These are phyloP conservation scores for Blastobotrys apis DNA, from an alignment of 1,139 yeast genomes.

Conservation along the genomic window DNA sequence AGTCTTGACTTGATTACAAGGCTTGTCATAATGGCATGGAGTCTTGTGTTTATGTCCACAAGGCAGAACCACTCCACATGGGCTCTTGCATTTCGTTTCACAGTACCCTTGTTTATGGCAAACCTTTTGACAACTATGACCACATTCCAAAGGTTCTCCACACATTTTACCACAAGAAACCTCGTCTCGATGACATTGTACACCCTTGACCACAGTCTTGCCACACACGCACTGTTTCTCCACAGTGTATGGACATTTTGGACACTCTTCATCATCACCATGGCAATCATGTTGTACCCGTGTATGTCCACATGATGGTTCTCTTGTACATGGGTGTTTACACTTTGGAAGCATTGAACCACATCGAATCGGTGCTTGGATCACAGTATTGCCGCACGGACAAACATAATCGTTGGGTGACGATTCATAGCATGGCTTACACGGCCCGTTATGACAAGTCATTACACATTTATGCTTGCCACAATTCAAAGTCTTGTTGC, in stretches of 20 bases:
- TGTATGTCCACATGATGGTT: slow-evolving; percentile 68
- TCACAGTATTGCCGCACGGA: slow-evolving; percentile 75
- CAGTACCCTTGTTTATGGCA: slow-evolving; percentile 46
- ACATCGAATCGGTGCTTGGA: slow-evolving; percentile 86
- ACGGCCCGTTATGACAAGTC: slow-evolving; percentile 79
- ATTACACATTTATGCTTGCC: slow-evolving; percentile 70
- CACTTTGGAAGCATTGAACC: slow-evolving; percentile 72
- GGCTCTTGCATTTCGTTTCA: slow-evolving; percentile 32
- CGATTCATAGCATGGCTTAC: slow-evolving; percentile 81
- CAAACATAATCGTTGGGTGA: slow-evolving; percentile 77
- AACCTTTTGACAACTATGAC: slow-evolving; percentile 64
- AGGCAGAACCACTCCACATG: slow-evolving; percentile 55
- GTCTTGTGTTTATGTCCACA: slow-evolving; percentile 67
- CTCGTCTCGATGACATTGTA: slow-evolving; percentile 63
- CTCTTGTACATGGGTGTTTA: slow-evolving; percentile 60
- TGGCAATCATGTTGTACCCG: slow-evolving; percentile 76
- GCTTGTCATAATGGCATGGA: slow-evolving; percentile 57
- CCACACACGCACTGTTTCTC: slow-evolving; percentile 72
- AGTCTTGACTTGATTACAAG: slow-evolving; percentile 45
- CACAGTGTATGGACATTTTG: slow-evolving; percentile 69
- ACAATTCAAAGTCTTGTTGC: slow-evolving; percentile 65
- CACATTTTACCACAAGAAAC: slow-evolving; percentile 75
- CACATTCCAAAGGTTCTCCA: slow-evolving; percentile 52
- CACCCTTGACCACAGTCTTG: slow-evolving; percentile 52
- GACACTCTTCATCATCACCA: slow-evolving; percentile 54